These are phyloP conservation scores for Arthrobotrys conoides DNA, from an alignment of 2,329 filamentous ascomycete genomes.

Conservation along the genomic window DNA sequence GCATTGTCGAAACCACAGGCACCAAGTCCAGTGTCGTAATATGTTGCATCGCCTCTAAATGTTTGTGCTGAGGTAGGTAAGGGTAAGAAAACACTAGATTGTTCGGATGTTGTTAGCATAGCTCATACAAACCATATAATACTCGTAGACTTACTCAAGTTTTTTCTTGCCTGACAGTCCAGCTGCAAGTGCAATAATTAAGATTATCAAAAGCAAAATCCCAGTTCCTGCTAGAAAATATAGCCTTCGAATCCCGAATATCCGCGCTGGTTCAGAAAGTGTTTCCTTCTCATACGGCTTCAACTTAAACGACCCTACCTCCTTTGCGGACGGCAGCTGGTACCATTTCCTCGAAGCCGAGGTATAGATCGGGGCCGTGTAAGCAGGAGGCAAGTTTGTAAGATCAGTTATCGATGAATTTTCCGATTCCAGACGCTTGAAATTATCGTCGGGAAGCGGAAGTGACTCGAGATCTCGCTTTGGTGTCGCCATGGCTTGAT, in stretches of 20 bases:
- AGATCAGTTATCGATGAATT: slow-evolving; percentile 31
- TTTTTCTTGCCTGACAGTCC: slow-evolving; percentile 49
- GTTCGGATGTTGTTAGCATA: slow-evolving; percentile 6
- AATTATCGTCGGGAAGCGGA: slow-evolving; percentile 42
- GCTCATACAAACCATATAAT: not conserved
- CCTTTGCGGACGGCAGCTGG: slow-evolving; percentile 18
- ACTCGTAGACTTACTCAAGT: slow-evolving; percentile 14
- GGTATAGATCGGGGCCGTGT: slow-evolving; percentile 30
- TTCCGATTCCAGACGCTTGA: slow-evolving; percentile 33
- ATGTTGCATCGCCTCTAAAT: slow-evolving; percentile 75
- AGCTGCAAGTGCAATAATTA: slow-evolving; percentile 51
- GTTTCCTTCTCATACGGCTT: slow-evolving; percentile 52
- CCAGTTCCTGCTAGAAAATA: slow-evolving; percentile 30
- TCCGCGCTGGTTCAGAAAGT: slow-evolving; percentile 49
- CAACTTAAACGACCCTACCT: slow-evolving; percentile 47
- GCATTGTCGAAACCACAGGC: slow-evolving; percentile 76
- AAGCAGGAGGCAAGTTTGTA: slow-evolving; percentile 26
- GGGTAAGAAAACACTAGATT: slow-evolving; percentile 43
- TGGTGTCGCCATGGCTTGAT: slow-evolving; percentile 34
- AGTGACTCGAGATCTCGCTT: slow-evolving; percentile 47
- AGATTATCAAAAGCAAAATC: slow-evolving; percentile 43
- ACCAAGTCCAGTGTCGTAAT: slow-evolving; percentile 77
- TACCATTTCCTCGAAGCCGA: slow-evolving; percentile 31
- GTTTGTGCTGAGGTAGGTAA: slow-evolving; percentile 44
- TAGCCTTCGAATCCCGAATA: slow-evolving; percentile 51